A percentile compares a stretch with the other conserved stretches of the same genome.
Evolutionary conservation across 2,329 filamentous ascomycete genomes (phyloP).

Genomic region (Talaromyces sp.): DNA sequence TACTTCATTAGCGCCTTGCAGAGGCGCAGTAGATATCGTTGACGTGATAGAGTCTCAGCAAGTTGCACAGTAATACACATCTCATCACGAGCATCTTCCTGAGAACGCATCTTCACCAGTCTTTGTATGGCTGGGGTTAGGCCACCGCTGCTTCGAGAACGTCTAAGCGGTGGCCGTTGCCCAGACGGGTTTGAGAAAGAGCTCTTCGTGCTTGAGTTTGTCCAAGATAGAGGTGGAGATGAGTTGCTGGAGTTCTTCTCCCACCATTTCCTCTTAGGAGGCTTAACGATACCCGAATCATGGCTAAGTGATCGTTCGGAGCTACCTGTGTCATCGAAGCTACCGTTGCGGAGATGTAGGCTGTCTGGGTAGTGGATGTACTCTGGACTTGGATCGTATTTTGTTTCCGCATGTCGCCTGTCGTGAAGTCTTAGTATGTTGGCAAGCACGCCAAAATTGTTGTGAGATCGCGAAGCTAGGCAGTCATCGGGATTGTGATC

Average conservation of each 20-base stretch:
- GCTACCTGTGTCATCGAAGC: constrained; percentile 30
- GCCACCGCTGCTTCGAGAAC: constrained; percentile 36
- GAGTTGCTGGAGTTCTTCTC: constrained; percentile 17
- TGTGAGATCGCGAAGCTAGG: constrained; percentile 63
- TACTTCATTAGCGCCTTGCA: constrained; percentile 88
- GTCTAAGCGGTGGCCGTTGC: constrained; percentile 29
- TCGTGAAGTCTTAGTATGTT: constrained; percentile 69
- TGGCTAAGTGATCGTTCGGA: constrained; percentile 29
- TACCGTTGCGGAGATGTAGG: constrained; percentile 30
- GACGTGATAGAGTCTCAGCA: constrained; percentile 69
- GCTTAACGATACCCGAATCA: constrained; percentile 28
- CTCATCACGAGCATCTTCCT: constrained; percentile 42
- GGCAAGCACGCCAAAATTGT: constrained; percentile 69
- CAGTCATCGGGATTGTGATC: constrained; percentile 57
- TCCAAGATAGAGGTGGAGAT: constrained; percentile 22
- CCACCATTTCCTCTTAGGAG: constrained; percentile 18
- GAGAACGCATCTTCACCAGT: neutral
- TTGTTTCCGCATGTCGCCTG: constrained; percentile 20
- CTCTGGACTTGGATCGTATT: constrained; percentile 21
- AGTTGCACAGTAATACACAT: constrained; percentile 61
- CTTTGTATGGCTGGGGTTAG: constrained; percentile 29
- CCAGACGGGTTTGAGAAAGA: constrained; percentile 30
- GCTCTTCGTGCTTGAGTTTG: constrained; percentile 24
- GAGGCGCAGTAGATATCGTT: constrained; percentile 79
- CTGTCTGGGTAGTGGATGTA: constrained; percentile 11